Base-by-base conservation (phyloP, 2,329 filamentous ascomycete species). In the Alternaria conjuncta region DNA sequence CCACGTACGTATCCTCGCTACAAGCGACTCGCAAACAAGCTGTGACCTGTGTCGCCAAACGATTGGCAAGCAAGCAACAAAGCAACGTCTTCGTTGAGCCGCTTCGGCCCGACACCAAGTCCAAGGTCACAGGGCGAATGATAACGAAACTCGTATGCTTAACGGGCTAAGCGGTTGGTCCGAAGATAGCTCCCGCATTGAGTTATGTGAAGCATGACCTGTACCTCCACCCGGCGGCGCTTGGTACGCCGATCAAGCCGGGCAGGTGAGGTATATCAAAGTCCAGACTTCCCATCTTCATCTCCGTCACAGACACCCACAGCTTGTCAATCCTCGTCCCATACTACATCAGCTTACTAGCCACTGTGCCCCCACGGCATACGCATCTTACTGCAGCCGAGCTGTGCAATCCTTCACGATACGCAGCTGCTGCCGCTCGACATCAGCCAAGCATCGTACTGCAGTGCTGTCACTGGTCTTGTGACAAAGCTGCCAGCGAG, bases 211-310 rank as follows among this genome's bases (percentile, higher is more conserved):
- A 65, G 67, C 68, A 71, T 71, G 70, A 66, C 70, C 70, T 74
- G 68, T 70, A 68, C 69, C 70, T 74, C 63, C 67, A 61, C 60
- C 59, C 26, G 61, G 59, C 64, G 63, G 67, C 26, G 68, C 71
- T 75, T 68, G 67, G 64, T 63, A 57, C 61, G 65, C 57, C 55
- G 64, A 66, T 70, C 69, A 12, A 45, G 46, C 32, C 66, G 72
- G 75, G 69, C 69, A 59, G 53, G 64, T 59, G 73, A 75, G 65
- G 64, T 79, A 80, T 79, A 79, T 79, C 75, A 78, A 66, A 57
- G 63, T 68, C 59, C 57, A 51, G 60, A 21, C 61, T 51, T 64
- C 74, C 71, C 63, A 50, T 46, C 57, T 65, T 70, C 55, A 47
- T 61, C 57, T 55, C 57, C 28, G 26, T 57, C 36, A 32, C 53